Conservation (phyloP, 192 early-diverging fungal genomes). For the Backusella morwellensis region DNA sequence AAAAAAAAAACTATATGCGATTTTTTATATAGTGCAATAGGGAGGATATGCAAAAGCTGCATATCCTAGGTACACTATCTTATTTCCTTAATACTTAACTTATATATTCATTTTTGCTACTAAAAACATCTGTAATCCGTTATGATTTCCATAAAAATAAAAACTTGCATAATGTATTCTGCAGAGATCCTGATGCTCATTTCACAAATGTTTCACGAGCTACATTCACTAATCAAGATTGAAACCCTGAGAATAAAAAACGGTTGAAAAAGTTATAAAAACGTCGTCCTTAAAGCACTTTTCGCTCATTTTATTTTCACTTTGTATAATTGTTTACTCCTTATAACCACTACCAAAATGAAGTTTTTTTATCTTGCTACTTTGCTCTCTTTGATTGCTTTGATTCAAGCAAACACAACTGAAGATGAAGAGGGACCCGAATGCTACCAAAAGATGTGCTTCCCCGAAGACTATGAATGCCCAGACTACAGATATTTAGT, state of each 20-base stretch:
- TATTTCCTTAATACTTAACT: background rate
- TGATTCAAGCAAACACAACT: background rate
- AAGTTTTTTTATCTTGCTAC: background rate
- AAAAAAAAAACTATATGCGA: too few species aligned
- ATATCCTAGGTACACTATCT: background rate
- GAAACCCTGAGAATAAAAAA: background rate
- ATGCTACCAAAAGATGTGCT: background rate
- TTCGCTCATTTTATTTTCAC: background rate
- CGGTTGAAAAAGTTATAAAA: background rate
- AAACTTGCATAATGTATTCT: background rate
- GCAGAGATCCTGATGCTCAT: background rate
- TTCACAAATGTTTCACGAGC: background rate
- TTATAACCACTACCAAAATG: background rate
- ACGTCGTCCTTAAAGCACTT: background rate
- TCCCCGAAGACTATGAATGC: background rate
- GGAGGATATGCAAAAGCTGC: background rate
- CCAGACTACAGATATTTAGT: background rate
- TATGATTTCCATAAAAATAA: background rate
- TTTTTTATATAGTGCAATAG: background rate
- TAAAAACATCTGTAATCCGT: background rate
- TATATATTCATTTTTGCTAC: background rate
- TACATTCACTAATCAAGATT: background rate
- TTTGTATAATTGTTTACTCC: background rate
- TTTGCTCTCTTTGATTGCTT: background rate
- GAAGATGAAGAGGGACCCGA: background rate